A percentile compares a stretch with the other conserved stretches of the same genome.
Conservation (phyloP, 805 yeast genomes). For the Ogataea minuta region DNA sequence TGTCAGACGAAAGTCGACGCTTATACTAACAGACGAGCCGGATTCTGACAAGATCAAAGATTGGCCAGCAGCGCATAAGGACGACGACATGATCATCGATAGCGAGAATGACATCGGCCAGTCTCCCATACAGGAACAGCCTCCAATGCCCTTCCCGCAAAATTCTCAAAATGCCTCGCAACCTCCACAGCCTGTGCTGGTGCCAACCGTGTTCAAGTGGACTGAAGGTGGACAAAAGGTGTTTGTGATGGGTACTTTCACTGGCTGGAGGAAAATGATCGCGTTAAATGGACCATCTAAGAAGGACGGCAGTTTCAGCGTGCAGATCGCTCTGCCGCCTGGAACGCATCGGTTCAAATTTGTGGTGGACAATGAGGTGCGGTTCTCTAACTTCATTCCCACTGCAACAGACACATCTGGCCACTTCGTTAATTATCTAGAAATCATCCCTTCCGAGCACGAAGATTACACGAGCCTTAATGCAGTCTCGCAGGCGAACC, state of each 20-base stretch:
- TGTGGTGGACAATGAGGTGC: conserved; percentile 88
- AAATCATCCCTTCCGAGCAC: conserved; percentile 45
- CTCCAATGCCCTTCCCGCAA: conserved; percentile 13
- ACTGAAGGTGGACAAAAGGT: conserved; percentile 95
- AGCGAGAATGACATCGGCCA: conserved; percentile 30
- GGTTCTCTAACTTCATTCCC: conserved; percentile 86
- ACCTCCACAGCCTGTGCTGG: conserved; percentile 28
- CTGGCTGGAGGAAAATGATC: conserved; percentile 98
- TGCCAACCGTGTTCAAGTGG: conserved; percentile 79
- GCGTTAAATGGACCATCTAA: conserved; percentile 61
- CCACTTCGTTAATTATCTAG: conserved; percentile 88
- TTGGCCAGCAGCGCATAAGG: conserved; percentile 32
- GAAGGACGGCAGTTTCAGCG: conserved; percentile 53
- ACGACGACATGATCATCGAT: conserved; percentile 30
- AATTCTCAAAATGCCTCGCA: conserved; percentile 12
- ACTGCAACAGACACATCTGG: conserved; percentile 98
- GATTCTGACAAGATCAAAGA: conserved; percentile 52
- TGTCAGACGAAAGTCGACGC: conserved; percentile 62
- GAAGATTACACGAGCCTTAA: conserved; percentile 25
- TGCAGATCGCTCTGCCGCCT: conserved; percentile 74
- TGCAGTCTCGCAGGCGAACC: conserved; percentile 16
- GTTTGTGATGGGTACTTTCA: conserved; percentile 94
- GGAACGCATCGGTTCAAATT: conserved; percentile 94
- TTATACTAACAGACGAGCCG: conserved; percentile 67
- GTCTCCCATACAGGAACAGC: conserved; percentile 11